phyloP scores from a whole-genome alignment of 1,284 basidiomycete species.

The Malassezia caprae region DNA sequence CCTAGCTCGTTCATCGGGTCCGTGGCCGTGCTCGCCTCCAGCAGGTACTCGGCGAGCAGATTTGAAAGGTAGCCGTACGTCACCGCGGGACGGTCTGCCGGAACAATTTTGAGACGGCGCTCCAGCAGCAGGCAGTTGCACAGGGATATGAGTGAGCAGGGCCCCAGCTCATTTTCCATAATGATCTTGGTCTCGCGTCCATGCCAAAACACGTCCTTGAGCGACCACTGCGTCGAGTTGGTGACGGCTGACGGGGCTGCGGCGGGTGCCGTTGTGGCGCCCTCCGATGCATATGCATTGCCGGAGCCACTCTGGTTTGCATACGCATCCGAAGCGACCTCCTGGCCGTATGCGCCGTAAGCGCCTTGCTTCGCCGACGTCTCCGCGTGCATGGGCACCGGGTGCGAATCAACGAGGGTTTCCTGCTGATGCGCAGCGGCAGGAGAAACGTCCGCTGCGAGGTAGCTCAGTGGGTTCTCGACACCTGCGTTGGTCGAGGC shows the following conservation, averaged over 20 bases:
- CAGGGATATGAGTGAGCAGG: constrained; percentile 80
- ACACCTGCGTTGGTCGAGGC: neutral
- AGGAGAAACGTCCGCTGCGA: neutral
- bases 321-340: too few species aligned
- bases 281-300: neutral
- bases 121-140: constrained; percentile 39
- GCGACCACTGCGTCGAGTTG: constrained; percentile 26
- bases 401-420: neutral
- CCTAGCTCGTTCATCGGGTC: constrained; percentile 51
- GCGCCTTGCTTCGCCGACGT: neutral
- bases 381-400: neutral
- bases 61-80: constrained; percentile 73
- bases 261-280: neutral
- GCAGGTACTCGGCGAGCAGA: constrained; percentile 69
- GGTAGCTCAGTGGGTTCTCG: neutral
- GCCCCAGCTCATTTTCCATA: constrained; percentile 54
- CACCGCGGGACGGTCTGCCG: constrained; percentile 57
- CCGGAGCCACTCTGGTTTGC: neutral
- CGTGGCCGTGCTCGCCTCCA: constrained; percentile 52
- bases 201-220: constrained; percentile 33
- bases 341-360: neutral
- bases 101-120: constrained; percentile 48
- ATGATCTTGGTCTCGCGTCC: constrained; percentile 31
- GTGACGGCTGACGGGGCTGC: neutral
- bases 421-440: neutral